Base-by-base conservation (phyloP, 2,329 filamentous ascomycete species). In the Shiraia bambusicola region DNA sequence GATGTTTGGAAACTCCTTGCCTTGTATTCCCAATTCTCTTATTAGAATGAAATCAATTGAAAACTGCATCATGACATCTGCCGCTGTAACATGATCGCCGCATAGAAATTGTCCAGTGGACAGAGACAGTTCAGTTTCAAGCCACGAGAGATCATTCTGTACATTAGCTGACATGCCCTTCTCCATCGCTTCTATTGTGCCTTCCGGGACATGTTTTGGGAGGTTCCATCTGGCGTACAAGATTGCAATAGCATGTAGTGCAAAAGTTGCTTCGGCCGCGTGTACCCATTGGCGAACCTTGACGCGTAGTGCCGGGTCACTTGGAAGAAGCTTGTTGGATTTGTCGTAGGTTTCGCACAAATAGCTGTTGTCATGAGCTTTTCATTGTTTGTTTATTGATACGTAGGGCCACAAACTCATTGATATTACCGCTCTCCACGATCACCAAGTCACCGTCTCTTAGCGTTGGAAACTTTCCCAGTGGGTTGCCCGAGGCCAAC, bases 11-110 rank as follows among this genome's bases (percentile, higher is more conserved):
- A 42, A 54, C 15, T 57, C 59, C 45, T 58, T 67, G 0, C 64
- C 67, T 28, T 60, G 40, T 4, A 63, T 69, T 1, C 69, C 71
- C 41, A 74, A 42, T 37, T 66, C 53, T 30, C 63, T 64, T 14
- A 42, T 52, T 5, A 74, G 45, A 22, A 75, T 71, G 43, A 74
- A 73, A 0, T 65, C 52, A 5, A 65, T 56, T 4, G 60, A 66
- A 34, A 76, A 74, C 5, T 67, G 60, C 69, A 75, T 72, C 69
- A 74, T 72, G 29, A 68, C 66, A 58, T 76, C 73, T 26, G 72
- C 74, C 6, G 65, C 69, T 1, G 69, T 72, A 5, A 74, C 53
- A 4, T 61, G 41, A 10, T 73, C 65, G 1, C 74, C 73, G 8
- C 70, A 61, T 15, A 77, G 32, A 36, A 72, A 76, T 35, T 58